Base-by-base conservation (phyloP, 768 basidiomycete genomes). In the Kwoniella newhampshirensis region DNA sequence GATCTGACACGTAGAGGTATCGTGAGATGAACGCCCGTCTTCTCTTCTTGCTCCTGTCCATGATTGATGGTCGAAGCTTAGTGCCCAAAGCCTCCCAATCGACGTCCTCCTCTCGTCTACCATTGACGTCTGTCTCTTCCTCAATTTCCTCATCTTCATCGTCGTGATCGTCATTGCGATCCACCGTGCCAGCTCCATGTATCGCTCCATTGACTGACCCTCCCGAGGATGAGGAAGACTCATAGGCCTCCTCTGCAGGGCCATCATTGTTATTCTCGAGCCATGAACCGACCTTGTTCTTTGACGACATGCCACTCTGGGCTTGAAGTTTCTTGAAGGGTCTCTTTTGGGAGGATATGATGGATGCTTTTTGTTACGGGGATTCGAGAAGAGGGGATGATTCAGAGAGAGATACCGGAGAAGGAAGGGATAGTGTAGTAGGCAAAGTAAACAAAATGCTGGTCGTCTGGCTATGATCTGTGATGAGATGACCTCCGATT, bases 241-340 rank as follows among this genome's bases (percentile, higher is more conserved):
- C 66, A 41, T 70, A 70, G 11, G 68, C 66, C 58, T 70, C 71
- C 18, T 39, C 52, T 3, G 41, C 51, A 36, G 53, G 57, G 21
- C 41, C 20, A 39, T 37, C 63, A 39, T 56, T 51, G 45, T 57
- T 57, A 17, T 63, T 60, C 42, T 70, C 56, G 6, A 74, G 60
- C 73, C 73, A 74, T 37, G 66, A 66, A 18, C 67, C 70, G 60
- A 74, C 70, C 54, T 74, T 74, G 3, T 46, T 50, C 40, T 64
- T 59, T 4, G 68, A 45, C 15, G 70, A 54, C 64, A 67, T 66
- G 46, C 53, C 51, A 32, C 62, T 40, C 41, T 66, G 66, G 44
- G 60, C 59, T 51, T 67, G 63, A 21, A 73, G 65, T 60, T 69
- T 73, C 18, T 46, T 56, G 57, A 64, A 58, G 7, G 66, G 63